phyloP scores from a whole-genome alignment of 768 basidiomycete genomes.

The Boletus edulis region DNA sequence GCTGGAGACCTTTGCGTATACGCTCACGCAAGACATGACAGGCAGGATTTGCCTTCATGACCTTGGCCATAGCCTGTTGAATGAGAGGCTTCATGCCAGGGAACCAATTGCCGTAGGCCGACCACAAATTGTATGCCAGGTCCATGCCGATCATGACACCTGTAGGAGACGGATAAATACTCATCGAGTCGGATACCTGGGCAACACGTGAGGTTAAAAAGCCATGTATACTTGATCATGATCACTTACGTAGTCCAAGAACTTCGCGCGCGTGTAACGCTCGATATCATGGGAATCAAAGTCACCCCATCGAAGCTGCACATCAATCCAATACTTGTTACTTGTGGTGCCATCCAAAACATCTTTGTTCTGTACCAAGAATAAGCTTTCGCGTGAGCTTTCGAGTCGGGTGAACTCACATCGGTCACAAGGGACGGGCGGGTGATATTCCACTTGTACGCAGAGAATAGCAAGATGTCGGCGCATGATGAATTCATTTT shows the following conservation, averaged over 20 bases:
- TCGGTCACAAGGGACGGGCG: slow-evolving; percentile 95
- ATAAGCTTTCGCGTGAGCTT: slow-evolving; percentile 3
- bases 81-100: slow-evolving; percentile 97
- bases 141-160: slow-evolving; percentile 99
- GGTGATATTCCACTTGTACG: slow-evolving; percentile 98
- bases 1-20: slow-evolving; percentile 95
- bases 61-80: slow-evolving; percentile 99
- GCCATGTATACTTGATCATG: neutral
- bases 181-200: slow-evolving; percentile 93
- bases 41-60: slow-evolving; percentile 99
- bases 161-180: slow-evolving; percentile 98
- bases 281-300: slow-evolving; percentile 99
- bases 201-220: slow-evolving; percentile 2
- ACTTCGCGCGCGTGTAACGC: slow-evolving; percentile 97
- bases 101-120: slow-evolving; percentile 99
- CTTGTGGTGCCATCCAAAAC: slow-evolving; percentile 96
- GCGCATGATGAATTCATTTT: slow-evolving; percentile 99
- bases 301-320: slow-evolving; percentile 95
- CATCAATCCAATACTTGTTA: slow-evolving; percentile 98
- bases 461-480: slow-evolving; percentile 95
- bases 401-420: slow-evolving; percentile 40
- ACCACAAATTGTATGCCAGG: slow-evolving; percentile 97
- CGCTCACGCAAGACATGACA: slow-evolving; percentile 97
- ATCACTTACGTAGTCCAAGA: slow-evolving; percentile 86
- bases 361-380: slow-evolving; percentile 70